Evolutionary conservation across 768 basidiomycete genomes (phyloP), one percentile per base, ranked within the genome.

Genomic region (Pholiota microspora): DNA sequence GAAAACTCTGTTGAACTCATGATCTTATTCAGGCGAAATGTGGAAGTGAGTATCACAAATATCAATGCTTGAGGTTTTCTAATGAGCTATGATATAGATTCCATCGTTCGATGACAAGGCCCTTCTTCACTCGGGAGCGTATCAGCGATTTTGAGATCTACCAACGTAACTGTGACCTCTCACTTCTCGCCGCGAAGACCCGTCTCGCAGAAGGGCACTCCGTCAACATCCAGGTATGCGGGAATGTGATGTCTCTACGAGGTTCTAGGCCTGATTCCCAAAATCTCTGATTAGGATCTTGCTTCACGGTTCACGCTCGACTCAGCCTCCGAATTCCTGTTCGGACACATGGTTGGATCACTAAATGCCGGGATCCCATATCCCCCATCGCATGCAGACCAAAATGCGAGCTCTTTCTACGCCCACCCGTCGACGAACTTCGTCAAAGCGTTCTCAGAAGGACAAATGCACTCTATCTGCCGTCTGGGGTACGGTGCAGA

Each of bases 91-190:
- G 7, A 7, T 27, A 15, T 44, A 66, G 85, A 62, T 79, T 86
- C 60, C 86, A 88, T 64, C 81, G 86, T 8, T 62, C 75, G 3
- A 85, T 89, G 73, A 83, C 85, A 0, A 80, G 88, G 0, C 87
- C 87, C 0, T 88, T 89, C 72, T 89, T 90, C 71, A 78, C 67
- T 51, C 76, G 74, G 40, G 85, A 88, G 29, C 71, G 78, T 28
- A 79, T 86, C 50, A 79, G 75, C 44, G 79, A 86, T 62, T 87
- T 86, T 50, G 80, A 85, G 23, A 81, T 79, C 27, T 86, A 86
- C 59, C 80, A 79, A 48, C 70, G 76, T 10, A 82, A 84, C 44
- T 74, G 79, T 4, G 73, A 77, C 38, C 67, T 76, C n/a, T 74
- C 78, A 4, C 66, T 88, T 4, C 57, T 63, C 2, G 64, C 74